These are phyloP conservation scores for Eucalyptus lansdowneana DNA, from an alignment of 345 rosid genomes.

Conservation along the genomic window DNA sequence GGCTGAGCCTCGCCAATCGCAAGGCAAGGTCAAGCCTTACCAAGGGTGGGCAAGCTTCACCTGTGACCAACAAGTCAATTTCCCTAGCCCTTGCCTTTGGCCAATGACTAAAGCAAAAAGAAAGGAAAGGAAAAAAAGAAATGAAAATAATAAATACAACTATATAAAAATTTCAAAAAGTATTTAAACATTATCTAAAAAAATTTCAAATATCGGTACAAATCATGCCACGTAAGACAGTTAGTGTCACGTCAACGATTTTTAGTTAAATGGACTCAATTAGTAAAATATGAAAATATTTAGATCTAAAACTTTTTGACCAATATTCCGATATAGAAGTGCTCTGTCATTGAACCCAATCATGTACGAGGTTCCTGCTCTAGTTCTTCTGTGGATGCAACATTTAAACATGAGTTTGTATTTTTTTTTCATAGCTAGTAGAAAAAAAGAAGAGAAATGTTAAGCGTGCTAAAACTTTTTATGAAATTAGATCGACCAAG, in stretches of 20 bases:
- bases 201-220: accelerated
- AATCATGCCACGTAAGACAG: accelerated
- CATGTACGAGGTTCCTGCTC: not conserved
- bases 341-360: not conserved
- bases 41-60: no score
- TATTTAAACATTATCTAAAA: no score
- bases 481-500: not conserved
- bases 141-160: no score
- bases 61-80: accelerated
- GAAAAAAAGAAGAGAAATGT: not conserved
- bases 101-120: no score
- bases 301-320: no score
- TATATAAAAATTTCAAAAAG: no score
- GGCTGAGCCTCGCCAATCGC: accelerated
- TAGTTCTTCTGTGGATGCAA: not conserved
- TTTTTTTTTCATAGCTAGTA: not conserved
- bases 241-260: accelerated
- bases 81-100: no score
- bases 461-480: not conserved
- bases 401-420: not conserved
- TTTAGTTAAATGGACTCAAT: no score
- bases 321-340: not conserved
- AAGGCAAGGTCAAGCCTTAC: no score
- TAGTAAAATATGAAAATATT: no score
- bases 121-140: no score